Conservation (phyloP, 257 asterid genomes). For the Ilex aquifolium region DNA sequence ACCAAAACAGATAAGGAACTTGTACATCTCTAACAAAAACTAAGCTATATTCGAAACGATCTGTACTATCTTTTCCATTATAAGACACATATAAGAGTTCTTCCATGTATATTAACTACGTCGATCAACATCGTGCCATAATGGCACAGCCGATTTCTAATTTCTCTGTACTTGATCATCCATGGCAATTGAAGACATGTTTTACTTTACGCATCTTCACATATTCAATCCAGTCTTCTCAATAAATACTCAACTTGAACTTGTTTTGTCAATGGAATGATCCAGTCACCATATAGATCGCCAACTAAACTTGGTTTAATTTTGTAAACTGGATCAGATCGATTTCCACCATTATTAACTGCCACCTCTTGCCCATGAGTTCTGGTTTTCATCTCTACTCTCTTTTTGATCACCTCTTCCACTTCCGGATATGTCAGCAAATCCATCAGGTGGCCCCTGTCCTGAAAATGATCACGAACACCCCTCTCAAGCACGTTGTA, state of each 20-base stretch:
- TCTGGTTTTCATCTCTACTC: constrained; percentile 81
- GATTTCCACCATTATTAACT: constrained; percentile 19
- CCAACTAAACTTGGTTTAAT: constrained; percentile 71
- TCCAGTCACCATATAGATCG: constrained; percentile 69
- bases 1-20: too few species aligned
- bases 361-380: constrained; percentile 70
- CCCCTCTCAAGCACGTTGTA: too few species aligned
- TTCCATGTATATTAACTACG: too few species aligned
- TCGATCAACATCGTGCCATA: too few species aligned
- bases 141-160: too few species aligned
- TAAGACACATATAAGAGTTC: too few species aligned
- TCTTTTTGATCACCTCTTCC: constrained; percentile 52
- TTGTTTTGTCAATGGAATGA: constrained; percentile 92
- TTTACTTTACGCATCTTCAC: too few species aligned
- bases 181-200: too few species aligned
- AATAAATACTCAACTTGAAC: constrained; percentile 77
- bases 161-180: too few species aligned
- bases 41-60: too few species aligned
- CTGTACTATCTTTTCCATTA: too few species aligned
- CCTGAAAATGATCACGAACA: constrained; percentile 28
- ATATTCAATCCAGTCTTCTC: constrained; percentile 62
- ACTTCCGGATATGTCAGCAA: constrained; percentile 67
- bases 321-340: constrained; percentile 47
- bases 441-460: constrained; percentile 45
- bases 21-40: too few species aligned